Evolutionary conservation across 345 rosid species (phyloP), one percentile per base, ranked within the genome.

Genomic region (Firmiana major): DNA sequence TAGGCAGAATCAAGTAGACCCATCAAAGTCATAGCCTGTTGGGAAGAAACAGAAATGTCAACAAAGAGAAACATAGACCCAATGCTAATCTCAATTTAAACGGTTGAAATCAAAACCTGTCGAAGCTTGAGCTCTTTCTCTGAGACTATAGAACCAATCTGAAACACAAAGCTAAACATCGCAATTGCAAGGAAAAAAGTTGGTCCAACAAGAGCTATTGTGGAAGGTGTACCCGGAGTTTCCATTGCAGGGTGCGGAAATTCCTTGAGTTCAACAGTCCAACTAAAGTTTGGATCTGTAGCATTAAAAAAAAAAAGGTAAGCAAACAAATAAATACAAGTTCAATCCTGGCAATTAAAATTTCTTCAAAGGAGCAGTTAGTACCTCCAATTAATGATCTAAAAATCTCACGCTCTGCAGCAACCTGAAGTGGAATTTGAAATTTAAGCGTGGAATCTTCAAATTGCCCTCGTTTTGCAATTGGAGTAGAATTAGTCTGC

Each of bases 71-170:
- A 7, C 45, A 77, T 51, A 46, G 24, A 28, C 15, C 34, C 59
- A 51, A 48, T 31, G 34, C 34, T 16, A 55, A 48, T 67, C 36
- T 62, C 2, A 49, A 21, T 77, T 45, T 0, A 70, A 84, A 64
- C 34, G 12, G 40, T 34, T 62, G 71, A 26, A 77, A 75, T 6
- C 19, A 12, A 59, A 53, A 91, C 98, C 98, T 93, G 98, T 5
- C 99, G 97, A 83, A 93, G 99, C 85, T 90, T 93, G 67, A 95
- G 92, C 91, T 95, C 99, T 82, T 89, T 95, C 90, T 93, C 99
- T 24, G 87, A 69, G 17, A 92, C 86, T 86, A 95, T 84, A 65
- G 92, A 85, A 80, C 93, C 86, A 3, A 93, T 88, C 67, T 95
- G 97, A 71, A 95, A 84, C 68, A 91, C 99, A 69, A 95, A 95